phyloP scores from a whole-genome alignment of 192 early-diverging fungal species.

The Pilobolus umbonatus region DNA sequence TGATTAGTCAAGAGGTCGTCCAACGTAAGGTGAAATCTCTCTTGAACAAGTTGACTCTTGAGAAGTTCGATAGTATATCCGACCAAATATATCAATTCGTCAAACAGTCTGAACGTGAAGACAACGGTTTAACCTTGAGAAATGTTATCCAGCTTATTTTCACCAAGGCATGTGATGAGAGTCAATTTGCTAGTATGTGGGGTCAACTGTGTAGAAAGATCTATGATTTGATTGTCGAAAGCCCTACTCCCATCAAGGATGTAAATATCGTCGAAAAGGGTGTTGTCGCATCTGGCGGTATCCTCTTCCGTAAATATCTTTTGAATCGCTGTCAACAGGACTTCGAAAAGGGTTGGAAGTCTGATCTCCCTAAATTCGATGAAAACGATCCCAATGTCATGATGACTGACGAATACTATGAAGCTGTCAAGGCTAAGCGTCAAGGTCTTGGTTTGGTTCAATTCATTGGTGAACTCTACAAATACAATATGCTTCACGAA shows the following conservation, averaged over 20 bases:
- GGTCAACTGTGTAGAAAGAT: constrained; percentile 81
- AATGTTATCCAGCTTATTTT: constrained; percentile 85
- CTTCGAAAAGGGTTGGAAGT: constrained; percentile 88
- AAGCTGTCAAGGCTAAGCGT: constrained; percentile 88
- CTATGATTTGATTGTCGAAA: constrained; percentile 52
- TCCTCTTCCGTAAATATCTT: constrained; percentile 86
- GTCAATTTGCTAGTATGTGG: constrained; percentile 87
- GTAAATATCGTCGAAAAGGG: constrained; percentile 54
- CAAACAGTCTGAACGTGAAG: constrained; percentile 62
- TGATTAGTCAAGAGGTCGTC: constrained; percentile 50
- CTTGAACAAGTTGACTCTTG: constrained; percentile 95
- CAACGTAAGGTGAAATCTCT: constrained; percentile 81
- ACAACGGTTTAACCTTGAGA: constrained; percentile 67
- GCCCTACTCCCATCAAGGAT: constrained; percentile 53
- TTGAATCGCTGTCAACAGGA: constrained; percentile 93
- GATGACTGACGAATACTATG: constrained; percentile 78
- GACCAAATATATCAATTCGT: constrained; percentile 78
- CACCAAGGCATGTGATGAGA: constrained; percentile 94
- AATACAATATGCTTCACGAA: constrained; percentile 82
- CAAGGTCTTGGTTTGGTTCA: constrained; percentile 87
- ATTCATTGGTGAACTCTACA: constrained; percentile 97
- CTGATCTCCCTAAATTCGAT: constrained; percentile 63
- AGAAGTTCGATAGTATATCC: constrained; percentile 88
- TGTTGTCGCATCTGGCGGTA: constrained; percentile 48
- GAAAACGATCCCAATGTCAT: constrained; percentile 59